Percentiles rank a stretch among this genome's conserved stretches.
Conservation (phyloP, 2,329 filamentous ascomycete species). For the Alternaria solani region DNA sequence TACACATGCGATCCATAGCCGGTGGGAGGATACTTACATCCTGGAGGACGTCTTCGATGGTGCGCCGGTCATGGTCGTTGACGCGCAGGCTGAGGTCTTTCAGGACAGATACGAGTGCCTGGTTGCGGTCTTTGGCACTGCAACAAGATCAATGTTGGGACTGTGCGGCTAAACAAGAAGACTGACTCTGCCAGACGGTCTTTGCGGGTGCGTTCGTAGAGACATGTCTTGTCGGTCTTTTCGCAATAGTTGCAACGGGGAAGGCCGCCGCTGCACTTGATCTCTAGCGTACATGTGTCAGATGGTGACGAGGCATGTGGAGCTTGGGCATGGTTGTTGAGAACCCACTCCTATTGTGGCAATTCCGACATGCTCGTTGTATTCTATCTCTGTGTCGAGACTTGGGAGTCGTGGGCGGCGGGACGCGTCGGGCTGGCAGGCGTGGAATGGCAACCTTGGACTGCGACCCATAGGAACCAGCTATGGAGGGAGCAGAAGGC, state of each 20-base stretch:
- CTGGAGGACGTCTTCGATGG: constrained; percentile 21
- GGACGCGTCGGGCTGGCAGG: constrained; percentile 12
- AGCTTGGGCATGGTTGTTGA: background rate
- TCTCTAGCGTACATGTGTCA: constrained; percentile 27
- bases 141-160: constrained; percentile 2
- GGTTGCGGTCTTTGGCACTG: constrained; percentile 26
- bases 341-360: constrained; percentile 26
- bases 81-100: constrained; percentile 28
- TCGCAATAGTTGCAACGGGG: constrained; percentile 44
- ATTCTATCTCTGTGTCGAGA: constrained; percentile 18
- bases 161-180: background rate
- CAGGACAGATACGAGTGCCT: constrained; percentile 19
- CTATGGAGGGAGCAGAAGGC: background rate
- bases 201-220: constrained; percentile 40
- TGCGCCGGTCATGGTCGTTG: constrained; percentile 15
- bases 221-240: constrained; percentile 33
- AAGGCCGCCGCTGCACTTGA: constrained; percentile 45
- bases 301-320: background rate
- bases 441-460: constrained; percentile 19
- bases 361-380: constrained; percentile 21
- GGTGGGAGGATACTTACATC: constrained; percentile 10
- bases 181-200: constrained; percentile 40
- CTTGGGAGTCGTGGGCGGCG: constrained; percentile 5
- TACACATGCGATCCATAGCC: background rate
- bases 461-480: constrained; percentile 5